Evolutionary conservation across 2,329 filamentous ascomycete species (phyloP), one percentile per base, ranked within the genome.

Genomic region (Ceratocystiopsis brevicomis): DNA sequence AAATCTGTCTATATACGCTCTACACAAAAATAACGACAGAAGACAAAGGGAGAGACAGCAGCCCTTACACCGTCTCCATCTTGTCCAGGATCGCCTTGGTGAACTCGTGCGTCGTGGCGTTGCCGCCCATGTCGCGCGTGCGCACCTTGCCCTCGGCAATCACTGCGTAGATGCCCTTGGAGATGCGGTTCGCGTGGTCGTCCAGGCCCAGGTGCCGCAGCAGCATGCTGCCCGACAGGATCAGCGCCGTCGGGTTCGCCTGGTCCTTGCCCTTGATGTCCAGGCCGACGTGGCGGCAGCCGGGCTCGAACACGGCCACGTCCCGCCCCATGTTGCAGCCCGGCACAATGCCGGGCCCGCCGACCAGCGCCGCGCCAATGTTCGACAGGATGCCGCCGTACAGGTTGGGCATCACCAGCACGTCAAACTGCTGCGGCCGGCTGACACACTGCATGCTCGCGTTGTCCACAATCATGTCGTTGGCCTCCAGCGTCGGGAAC

Each of bases 401-500:
- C 59, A 96, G 69, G 73, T 98, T 98, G 58, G 90, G 90, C 87
- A 96, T 96, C 63, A 98, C 90, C 80, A 98, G 84, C 56, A 98
- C 90, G 63, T 98, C 90, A 61, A 98, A 98, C 67, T 98, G 90
- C 69, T 96, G 90, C 49, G 90, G 90, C 53, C 77, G 75, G 53
- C 84, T 87, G 54, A 98, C 90, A 61, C 86, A 92, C 72, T 98
- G 90, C 90, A 98, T 98, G 59, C 84, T 93, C 58, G 90, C 90
- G 66, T 98, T 98, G 70, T 98, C 90, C 65, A 98, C 90, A 64
- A 98, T 98, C 88, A 98, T 95, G 69, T 98, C 90, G 71, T 92
- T 92, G 60, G 80, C 81, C 71, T 95, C 83, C 55, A 98, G 73
- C 50, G 84, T 92, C 47, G 90, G 88, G 70, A 90, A 98, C 63